phyloP scores from a whole-genome alignment of 768 basidiomycete genomes.

The Mycena pura region DNA sequence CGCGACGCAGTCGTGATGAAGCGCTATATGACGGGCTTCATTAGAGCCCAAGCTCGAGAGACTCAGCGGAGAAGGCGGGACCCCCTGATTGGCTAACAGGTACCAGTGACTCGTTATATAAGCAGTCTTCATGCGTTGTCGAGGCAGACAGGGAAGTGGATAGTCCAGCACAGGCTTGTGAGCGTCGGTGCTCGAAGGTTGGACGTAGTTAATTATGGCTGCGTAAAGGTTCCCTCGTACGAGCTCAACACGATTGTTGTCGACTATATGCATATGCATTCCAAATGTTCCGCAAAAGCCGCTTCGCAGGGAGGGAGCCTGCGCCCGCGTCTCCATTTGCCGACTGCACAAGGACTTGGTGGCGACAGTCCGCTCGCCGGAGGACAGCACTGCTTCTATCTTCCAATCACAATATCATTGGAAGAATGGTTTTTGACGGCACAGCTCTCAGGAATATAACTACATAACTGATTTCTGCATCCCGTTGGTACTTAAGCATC shows the following conservation, averaged over 20 bases:
- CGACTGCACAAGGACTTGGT: slow-evolving; percentile 72
- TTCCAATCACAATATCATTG: slow-evolving; percentile 66
- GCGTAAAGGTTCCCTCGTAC: slow-evolving; percentile 97
- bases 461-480: slow-evolving; percentile 67
- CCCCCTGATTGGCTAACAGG: slow-evolving; percentile 31
- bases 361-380: slow-evolving; percentile 80
- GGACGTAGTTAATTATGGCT: slow-evolving; percentile 86
- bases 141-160: slow-evolving; percentile 46
- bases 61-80: slow-evolving; percentile 32
- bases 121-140: slow-evolving; percentile 47
- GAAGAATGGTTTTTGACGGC: slow-evolving; percentile 89
- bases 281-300: slow-evolving; percentile 79
- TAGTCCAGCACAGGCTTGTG: slow-evolving; percentile 12
- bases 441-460: slow-evolving; percentile 86
- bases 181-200: slow-evolving; percentile 45
- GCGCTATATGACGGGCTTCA: slow-evolving; percentile 75
- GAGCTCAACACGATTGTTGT: slow-evolving; percentile 80
- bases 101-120: slow-evolving; percentile 43
- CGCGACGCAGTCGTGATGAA: slow-evolving; percentile 75
- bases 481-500: slow-evolving; percentile 71
- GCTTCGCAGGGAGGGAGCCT: slow-evolving; percentile 79
- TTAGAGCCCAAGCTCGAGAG: slow-evolving; percentile 65
- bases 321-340: slow-evolving; percentile 67
- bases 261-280: slow-evolving; percentile 77
- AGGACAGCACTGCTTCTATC: slow-evolving; percentile 79